Percentiles rank a stretch among this genome's conserved stretches.
phyloP scores from a whole-genome alignment of 768 basidiomycete species.

The Cystobasidium ongulense region DNA sequence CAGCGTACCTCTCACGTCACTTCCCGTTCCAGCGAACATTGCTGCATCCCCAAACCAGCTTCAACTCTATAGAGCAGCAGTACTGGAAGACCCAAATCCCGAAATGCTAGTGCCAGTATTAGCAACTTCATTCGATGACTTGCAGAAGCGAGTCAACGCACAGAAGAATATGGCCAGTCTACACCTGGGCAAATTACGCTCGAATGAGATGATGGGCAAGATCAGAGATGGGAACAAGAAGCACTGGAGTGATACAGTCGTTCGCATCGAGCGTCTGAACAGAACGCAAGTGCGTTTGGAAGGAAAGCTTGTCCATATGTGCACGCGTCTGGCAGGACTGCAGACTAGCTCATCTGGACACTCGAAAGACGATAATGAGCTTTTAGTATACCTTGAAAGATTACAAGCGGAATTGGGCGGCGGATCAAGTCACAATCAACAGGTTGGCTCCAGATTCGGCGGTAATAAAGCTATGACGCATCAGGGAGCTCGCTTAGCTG shows the following conservation, averaged over 20 bases:
- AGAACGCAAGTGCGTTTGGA: constrained; percentile 9
- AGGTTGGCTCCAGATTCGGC: background rate
- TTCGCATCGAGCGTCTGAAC: constrained; percentile 11
- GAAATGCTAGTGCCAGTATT: constrained; percentile 23
- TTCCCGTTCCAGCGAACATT: constrained; percentile 6
- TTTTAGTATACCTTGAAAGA: constrained; percentile 18
- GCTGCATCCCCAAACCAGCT: constrained; percentile 9
- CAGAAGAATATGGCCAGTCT: constrained; percentile 13
- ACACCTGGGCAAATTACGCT: constrained; percentile 6
- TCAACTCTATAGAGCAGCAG: constrained; percentile 16
- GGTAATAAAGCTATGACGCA: background rate
- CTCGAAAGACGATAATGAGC: constrained; percentile 20
- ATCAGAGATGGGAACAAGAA: constrained; percentile 25
- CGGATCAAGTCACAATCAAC: background rate
- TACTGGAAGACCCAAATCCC: constrained; percentile 21
- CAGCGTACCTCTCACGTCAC: constrained; percentile 1
- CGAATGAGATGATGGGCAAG: constrained; percentile 5
- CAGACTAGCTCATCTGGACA: background rate
- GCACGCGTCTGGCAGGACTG: constrained; percentile 17
- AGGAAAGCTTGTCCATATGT: constrained; percentile 11
- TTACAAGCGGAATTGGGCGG: constrained; percentile 22
- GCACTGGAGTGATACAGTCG: constrained; percentile 22
- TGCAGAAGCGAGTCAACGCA: constrained; percentile 24
- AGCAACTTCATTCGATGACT: constrained; percentile 24
- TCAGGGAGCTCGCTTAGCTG: constrained; percentile 16